These are phyloP conservation scores for Fusarium sublunatum DNA, from an alignment of 2,329 filamentous ascomycete genomes.

Conservation along the genomic window DNA sequence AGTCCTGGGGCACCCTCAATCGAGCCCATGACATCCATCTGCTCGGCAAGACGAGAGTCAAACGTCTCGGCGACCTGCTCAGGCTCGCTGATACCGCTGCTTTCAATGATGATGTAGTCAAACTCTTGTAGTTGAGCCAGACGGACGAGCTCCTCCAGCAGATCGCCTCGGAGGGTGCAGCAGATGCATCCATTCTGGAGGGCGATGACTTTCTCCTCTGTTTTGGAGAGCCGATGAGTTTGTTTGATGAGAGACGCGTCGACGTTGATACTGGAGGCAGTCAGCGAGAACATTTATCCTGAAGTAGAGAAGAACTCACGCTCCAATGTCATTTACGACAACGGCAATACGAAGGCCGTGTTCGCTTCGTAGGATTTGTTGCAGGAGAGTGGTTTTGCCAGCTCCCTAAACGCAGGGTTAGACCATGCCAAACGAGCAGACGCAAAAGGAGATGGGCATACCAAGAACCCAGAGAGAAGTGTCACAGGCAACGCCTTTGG, in stretches of 20 bases:
- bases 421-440: too few species aligned
- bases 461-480: conserved; percentile 52
- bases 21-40: conserved; percentile 54
- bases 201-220: conserved; percentile 72
- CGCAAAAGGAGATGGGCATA: conserved; percentile 12
- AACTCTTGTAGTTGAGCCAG: conserved; percentile 71
- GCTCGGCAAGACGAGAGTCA: conserved; percentile 65
- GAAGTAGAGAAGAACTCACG: conserved; percentile 50
- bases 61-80: conserved; percentile 82
- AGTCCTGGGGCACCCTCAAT: conserved; percentile 47
- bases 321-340: conserved; percentile 78
- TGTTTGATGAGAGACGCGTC: conserved; percentile 71
- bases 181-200: conserved; percentile 82
- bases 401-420: conserved; percentile 61
- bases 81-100: conserved; percentile 77
- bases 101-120: conserved; percentile 79
- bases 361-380: conserved; percentile 74
- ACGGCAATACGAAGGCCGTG: conserved; percentile 77
- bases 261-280: conserved; percentile 65
- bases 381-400: conserved; percentile 77
- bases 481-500: conserved; percentile 50
- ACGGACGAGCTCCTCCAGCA: conserved; percentile 75
- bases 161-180: conserved; percentile 77
- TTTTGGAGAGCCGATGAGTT: conserved; percentile 65
- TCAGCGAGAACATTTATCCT: not conserved